A percentile compares a stretch with the other conserved stretches of the same genome.
phyloP scores from a whole-genome alignment of 176 grass and related monocot genomes.

The Raddia distichophylla region DNA sequence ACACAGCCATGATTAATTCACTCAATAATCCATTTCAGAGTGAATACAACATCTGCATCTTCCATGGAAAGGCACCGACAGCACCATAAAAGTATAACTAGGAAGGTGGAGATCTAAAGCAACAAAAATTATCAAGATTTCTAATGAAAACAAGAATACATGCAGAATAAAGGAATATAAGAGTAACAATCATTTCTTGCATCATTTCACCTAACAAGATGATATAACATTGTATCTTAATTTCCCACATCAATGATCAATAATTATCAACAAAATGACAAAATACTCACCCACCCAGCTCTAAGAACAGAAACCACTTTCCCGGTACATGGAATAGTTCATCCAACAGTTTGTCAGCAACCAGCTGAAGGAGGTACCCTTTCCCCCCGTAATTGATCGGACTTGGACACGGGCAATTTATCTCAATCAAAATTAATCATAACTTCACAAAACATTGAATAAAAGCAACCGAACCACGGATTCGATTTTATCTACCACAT shows the following conservation, averaged over 20 bases:
- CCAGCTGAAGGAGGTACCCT: not conserved
- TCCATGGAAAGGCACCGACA: not conserved
- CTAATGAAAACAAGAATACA: not conserved
- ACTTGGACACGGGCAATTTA: not conserved
- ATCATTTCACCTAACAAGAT: not conserved
- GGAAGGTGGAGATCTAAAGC: not conserved
- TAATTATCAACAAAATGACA: not conserved
- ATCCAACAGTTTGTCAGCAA: not conserved
- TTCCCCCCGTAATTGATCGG: not conserved
- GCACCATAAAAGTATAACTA: not conserved
- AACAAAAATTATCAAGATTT: not conserved
- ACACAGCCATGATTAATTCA: slow-evolving; percentile 12
- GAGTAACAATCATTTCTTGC: not conserved
- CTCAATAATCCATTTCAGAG: slow-evolving; percentile 17
- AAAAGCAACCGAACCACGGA: not conserved
- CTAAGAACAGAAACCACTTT: not conserved
- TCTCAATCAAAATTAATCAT: not conserved
- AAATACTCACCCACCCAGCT: not conserved
- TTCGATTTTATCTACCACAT: slow-evolving; percentile 10
- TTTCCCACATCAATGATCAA: not conserved
- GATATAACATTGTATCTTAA: not conserved
- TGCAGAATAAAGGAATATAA: not conserved
- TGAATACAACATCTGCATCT: slow-evolving; percentile 25
- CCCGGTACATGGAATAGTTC: not conserved
- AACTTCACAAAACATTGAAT: slow-evolving; percentile 1